Percentiles rank a stretch among this genome's conserved stretches.
Evolutionary conservation across 306 rosid genomes (phyloP).

Genomic region (Crataegus laevigata): DNA sequence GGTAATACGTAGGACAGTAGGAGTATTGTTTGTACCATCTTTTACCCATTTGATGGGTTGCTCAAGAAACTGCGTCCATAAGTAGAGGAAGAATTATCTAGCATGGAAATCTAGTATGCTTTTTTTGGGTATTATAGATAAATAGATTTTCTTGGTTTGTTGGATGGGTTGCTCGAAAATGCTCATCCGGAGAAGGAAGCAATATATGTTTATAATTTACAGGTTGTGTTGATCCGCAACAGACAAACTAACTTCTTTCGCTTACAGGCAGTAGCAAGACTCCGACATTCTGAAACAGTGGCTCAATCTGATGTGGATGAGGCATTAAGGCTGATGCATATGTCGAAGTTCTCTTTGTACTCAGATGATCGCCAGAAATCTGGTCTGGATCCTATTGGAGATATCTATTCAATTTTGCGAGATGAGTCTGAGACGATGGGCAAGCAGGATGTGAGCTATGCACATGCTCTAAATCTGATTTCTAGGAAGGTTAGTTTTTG

Average conservation of each 20-base stretch:
- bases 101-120: neutral
- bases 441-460: constrained; percentile 78
- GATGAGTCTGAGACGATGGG: constrained; percentile 82
- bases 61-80: neutral
- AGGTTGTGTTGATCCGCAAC: neutral
- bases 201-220: neutral
- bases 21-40: neutral
- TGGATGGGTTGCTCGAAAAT: neutral
- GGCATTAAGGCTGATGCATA: constrained; percentile 93
- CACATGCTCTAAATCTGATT: constrained; percentile 86
- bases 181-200: neutral
- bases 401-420: constrained; percentile 86
- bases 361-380: constrained; percentile 92
- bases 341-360: constrained; percentile 94
- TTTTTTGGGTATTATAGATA: neutral
- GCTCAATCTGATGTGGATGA: constrained; percentile 99
- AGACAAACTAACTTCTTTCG: constrained; percentile 12
- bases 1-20: neutral
- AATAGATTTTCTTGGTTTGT: neutral
- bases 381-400: constrained; percentile 92
- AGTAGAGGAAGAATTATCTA: neutral
- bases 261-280: constrained; percentile 85
- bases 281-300: constrained; percentile 74
- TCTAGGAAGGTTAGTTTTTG: constrained; percentile 71
- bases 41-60: neutral